Percentiles rank a stretch among this genome's conserved stretches.
Evolutionary conservation across 2,329 filamentous ascomycete genomes (phyloP).

Genomic region (Xylariales sp.): DNA sequence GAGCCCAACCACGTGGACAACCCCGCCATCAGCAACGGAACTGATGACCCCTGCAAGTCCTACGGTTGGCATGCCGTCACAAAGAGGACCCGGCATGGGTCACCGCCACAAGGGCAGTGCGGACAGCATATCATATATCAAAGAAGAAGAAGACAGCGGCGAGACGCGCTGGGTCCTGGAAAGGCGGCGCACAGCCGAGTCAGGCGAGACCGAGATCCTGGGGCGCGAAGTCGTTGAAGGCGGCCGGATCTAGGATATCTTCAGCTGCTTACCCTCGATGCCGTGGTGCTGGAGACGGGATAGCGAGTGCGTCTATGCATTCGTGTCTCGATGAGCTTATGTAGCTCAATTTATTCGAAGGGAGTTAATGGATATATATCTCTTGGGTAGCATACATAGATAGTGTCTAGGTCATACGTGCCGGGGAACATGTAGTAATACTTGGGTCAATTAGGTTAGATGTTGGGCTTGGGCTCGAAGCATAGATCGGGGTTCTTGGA

Average conservation of each 20-base stretch:
- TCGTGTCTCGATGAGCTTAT: too few species aligned
- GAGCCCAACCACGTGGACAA: constrained; percentile 21
- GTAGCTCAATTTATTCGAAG: too few species aligned
- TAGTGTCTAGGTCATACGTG: too few species aligned
- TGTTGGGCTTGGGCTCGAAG: too few species aligned
- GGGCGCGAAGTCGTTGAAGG: constrained; percentile 61
- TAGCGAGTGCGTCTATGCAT: not conserved
- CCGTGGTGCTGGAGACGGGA: not conserved
- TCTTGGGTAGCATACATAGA: too few species aligned
- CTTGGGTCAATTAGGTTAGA: too few species aligned
- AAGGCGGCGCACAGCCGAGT: constrained; percentile 59
- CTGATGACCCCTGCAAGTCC: constrained; percentile 15
- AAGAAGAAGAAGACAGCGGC: constrained; percentile 55
- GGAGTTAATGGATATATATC: too few species aligned
- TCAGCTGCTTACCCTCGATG: not conserved
- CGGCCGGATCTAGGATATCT: constrained; percentile 30
- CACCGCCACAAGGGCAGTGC: constrained; percentile 43
- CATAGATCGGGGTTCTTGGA: too few species aligned
- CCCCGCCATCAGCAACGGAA: constrained; percentile 11
- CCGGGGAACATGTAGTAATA: too few species aligned
- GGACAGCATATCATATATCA: constrained; percentile 66
- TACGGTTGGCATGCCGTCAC: constrained; percentile 15
- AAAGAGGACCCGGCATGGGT: constrained; percentile 30
- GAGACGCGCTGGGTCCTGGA: constrained; percentile 66
- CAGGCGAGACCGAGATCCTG: constrained; percentile 60